Conservation (phyloP, 148 eudicot genomes). For the Oxyria digyna region DNA sequence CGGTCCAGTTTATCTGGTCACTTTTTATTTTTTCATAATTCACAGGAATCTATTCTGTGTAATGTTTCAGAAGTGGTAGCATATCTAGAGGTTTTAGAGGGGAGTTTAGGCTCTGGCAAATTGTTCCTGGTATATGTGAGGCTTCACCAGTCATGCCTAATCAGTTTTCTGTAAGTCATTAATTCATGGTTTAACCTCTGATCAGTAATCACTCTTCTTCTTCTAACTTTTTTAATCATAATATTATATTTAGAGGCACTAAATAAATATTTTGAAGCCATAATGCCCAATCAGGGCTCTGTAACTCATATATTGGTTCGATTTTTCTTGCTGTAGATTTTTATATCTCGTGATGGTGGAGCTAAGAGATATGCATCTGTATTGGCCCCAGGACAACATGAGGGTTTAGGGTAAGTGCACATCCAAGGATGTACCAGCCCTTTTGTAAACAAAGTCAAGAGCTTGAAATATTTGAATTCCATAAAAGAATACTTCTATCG, state of each 20-base stretch:
- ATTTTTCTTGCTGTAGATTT: slow-evolving; percentile 46
- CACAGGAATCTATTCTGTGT: slow-evolving; percentile 4
- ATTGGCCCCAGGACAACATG: slow-evolving; percentile 91
- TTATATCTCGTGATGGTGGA: slow-evolving; percentile 87
- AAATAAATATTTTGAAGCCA: too few relatives aligned
- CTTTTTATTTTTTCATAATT: background rate
- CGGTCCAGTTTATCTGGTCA: background rate
- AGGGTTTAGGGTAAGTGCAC: slow-evolving; percentile 62
- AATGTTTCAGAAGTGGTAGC: slow-evolving; percentile 77
- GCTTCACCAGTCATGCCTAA: slow-evolving; percentile 92
- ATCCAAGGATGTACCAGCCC: background rate
- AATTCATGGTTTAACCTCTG: background rate
- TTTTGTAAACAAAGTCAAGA: background rate
- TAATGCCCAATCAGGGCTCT: too few relatives aligned
- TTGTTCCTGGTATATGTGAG: slow-evolving; percentile 86
- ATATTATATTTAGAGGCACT: too few relatives aligned
- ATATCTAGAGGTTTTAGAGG: slow-evolving; percentile 99
- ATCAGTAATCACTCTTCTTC: background rate
- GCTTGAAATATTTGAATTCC: background rate
- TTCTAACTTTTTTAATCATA: background rate
- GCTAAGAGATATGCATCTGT: slow-evolving; percentile 75
- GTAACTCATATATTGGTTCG: too few relatives aligned
- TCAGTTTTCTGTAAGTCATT: slow-evolving; percentile 77
- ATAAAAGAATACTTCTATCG: background rate
- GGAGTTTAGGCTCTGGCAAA: slow-evolving; percentile 92